These are phyloP conservation scores for Plasmodium adleri DNA, from an alignment of 169 alveolate genomes.

Conservation along the genomic window DNA sequence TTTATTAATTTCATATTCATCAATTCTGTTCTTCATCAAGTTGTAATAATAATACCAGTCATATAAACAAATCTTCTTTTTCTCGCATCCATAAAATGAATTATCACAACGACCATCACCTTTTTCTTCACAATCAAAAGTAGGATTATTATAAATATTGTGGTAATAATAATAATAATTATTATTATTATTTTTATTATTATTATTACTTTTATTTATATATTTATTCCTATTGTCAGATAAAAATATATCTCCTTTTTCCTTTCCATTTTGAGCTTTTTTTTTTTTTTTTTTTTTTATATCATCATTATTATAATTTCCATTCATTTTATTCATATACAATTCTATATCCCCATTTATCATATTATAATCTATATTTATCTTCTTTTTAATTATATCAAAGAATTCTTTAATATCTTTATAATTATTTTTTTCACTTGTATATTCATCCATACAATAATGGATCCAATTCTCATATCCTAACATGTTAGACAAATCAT, in stretches of 20 bases:
- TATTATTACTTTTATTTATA: neutral
- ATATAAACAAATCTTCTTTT: conserved; percentile 5
- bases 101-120: neutral
- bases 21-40: conserved; percentile 30
- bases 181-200: neutral
- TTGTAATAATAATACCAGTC: conserved; percentile 66
- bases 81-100: no score
- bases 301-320: neutral
- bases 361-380: conserved; percentile 24
- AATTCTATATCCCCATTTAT: conserved; percentile 10
- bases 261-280: no score
- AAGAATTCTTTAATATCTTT: conserved; percentile 19
- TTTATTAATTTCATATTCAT: conserved; percentile 47
- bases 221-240: no score
- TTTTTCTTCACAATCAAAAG: no score
- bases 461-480: conserved; percentile 61
- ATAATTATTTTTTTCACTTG: conserved; percentile 61
- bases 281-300: neutral
- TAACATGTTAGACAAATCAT: conserved; percentile 35
- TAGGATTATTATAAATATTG: no score
- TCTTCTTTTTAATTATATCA: conserved; percentile 15
- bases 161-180: no score
- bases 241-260: no score
- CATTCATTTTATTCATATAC: neutral
- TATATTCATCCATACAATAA: conserved; percentile 47